These are phyloP conservation scores for Domatiomyces globalis DNA, from an alignment of 2,329 filamentous ascomycete genomes.

Conservation along the genomic window DNA sequence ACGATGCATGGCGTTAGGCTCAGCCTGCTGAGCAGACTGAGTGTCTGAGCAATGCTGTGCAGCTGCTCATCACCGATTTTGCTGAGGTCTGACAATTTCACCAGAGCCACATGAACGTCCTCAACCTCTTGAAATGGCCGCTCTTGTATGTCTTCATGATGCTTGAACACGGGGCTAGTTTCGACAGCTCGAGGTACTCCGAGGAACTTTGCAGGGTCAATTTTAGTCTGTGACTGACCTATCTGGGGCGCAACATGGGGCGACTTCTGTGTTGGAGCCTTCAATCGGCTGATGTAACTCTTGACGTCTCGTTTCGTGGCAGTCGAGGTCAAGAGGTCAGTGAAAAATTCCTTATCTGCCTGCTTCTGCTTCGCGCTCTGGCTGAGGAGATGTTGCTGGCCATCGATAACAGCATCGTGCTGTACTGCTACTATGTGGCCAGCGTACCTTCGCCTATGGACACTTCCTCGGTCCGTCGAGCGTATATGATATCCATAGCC, in stretches of 20 bases:
- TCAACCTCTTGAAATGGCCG: slow-evolving; percentile 27
- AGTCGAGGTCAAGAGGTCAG: slow-evolving; percentile 74
- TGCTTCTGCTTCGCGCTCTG: slow-evolving; percentile 30
- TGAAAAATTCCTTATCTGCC: slow-evolving; percentile 59
- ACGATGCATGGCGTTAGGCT: slow-evolving; percentile 74
- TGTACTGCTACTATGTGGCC: background rate
- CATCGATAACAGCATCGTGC: background rate
- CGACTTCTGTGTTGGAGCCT: slow-evolving; percentile 20
- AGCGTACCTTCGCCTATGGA: background rate
- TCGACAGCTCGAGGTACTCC: slow-evolving; percentile 43
- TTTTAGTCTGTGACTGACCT: slow-evolving; percentile 27
- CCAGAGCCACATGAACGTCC: slow-evolving; percentile 61
- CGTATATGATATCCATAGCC: background rate
- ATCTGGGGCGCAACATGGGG: slow-evolving; percentile 15
- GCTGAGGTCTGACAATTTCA: slow-evolving; percentile 68
- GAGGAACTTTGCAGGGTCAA: slow-evolving; percentile 49
- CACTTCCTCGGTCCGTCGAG: background rate
- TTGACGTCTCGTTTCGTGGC: slow-evolving; percentile 87
- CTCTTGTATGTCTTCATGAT: slow-evolving; percentile 30
- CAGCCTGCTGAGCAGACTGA: slow-evolving; percentile 68
- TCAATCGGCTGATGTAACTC: slow-evolving; percentile 80
- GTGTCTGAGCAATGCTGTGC: slow-evolving; percentile 62
- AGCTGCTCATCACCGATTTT: slow-evolving; percentile 54
- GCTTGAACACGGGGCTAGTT: slow-evolving; percentile 46
- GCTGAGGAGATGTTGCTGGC: background rate